Evolutionary conservation across 2,329 filamentous ascomycete genomes (phyloP).

Genomic region (Paraphaeosphaeria sporulosa): DNA sequence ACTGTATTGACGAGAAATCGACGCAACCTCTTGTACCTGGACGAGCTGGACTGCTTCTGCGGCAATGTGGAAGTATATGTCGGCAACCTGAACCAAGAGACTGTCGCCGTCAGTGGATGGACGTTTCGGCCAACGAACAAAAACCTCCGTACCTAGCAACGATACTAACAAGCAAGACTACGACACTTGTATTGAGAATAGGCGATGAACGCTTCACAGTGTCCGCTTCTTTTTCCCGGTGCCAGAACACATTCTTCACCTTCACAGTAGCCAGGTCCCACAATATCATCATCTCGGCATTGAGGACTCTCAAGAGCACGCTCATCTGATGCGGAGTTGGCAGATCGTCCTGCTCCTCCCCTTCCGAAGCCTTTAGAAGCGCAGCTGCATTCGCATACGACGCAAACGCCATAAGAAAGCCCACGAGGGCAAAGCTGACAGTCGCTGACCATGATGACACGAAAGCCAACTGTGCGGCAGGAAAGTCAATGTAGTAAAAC

Average conservation of each 20-base stretch:
- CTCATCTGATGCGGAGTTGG: conserved; percentile 22
- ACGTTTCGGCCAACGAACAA: neutral
- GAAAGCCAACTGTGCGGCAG: conserved; percentile 22
- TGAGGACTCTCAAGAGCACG: conserved; percentile 19
- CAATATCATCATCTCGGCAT: conserved; percentile 21
- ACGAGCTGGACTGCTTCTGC: conserved; percentile 16
- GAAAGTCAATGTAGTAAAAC: conserved; percentile 22
- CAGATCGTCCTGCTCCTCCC: conserved; percentile 7
- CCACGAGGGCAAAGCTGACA: conserved; percentile 23
- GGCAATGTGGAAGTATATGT: conserved; percentile 24
- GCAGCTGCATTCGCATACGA: conserved; percentile 15
- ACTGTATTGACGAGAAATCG: conserved; percentile 11
- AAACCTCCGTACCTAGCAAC: conserved; percentile 13
- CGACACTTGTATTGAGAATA: conserved; percentile 12
- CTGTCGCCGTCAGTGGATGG: conserved; percentile 8
- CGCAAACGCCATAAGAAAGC: conserved; percentile 20
- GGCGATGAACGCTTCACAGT: neutral
- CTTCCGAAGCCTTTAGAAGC: conserved; percentile 14
- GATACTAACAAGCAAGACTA: conserved; percentile 15
- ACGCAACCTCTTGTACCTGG: conserved; percentile 9
- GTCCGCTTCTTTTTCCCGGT: conserved; percentile 1
- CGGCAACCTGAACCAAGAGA: conserved; percentile 24
- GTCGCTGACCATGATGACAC: conserved; percentile 22
- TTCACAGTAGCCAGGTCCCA: conserved; percentile 11
- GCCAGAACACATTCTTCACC: conserved; percentile 17